Evolutionary conservation across 2,329 filamentous ascomycete genomes (phyloP).

Genomic region (Arthrobotrys entomopaga): DNA sequence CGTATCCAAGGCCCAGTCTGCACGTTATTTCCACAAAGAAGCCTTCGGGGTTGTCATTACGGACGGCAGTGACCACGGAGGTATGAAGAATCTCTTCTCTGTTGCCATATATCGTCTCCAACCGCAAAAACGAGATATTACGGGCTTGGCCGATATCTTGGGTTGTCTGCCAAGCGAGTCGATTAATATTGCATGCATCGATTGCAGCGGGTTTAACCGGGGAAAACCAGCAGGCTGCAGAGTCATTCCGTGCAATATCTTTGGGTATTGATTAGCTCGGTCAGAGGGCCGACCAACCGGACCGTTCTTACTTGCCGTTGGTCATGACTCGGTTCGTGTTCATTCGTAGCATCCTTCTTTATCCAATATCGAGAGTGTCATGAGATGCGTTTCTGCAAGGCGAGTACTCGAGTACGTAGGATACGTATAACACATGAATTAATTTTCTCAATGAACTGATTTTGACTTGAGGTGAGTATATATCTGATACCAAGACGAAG

Average conservation of each 20-base stretch:
- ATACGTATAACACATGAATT: too few species aligned
- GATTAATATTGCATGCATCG: conserved; percentile 17
- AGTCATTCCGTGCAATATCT: background rate
- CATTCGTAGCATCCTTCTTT: too few species aligned
- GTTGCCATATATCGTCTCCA: conserved; percentile 9
- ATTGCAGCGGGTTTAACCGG: conserved; percentile 35
- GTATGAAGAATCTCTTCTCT: too few species aligned
- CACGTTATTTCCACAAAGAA: background rate
- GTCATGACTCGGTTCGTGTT: conserved; percentile 30
- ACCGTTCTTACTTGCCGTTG: conserved; percentile 32
- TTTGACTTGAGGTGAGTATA: too few species aligned
- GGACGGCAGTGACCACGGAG: background rate
- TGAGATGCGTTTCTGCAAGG: too few species aligned
- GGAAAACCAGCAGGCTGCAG: background rate
- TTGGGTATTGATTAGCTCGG: conserved; percentile 17
- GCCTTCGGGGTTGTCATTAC: conserved; percentile 2
- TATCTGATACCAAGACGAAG: too few species aligned
- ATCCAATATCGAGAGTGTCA: too few species aligned
- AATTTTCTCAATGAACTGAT: too few species aligned
- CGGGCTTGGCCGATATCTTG: conserved; percentile 18
- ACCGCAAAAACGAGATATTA: conserved; percentile 11
- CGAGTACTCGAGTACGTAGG: too few species aligned
- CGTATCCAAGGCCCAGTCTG: background rate
- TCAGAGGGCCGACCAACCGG: conserved; percentile 46
- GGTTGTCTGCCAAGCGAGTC: conserved; percentile 38